Base-by-base conservation (phyloP, 768 basidiomycete genomes). In the Hortiboletus campestris region DNA sequence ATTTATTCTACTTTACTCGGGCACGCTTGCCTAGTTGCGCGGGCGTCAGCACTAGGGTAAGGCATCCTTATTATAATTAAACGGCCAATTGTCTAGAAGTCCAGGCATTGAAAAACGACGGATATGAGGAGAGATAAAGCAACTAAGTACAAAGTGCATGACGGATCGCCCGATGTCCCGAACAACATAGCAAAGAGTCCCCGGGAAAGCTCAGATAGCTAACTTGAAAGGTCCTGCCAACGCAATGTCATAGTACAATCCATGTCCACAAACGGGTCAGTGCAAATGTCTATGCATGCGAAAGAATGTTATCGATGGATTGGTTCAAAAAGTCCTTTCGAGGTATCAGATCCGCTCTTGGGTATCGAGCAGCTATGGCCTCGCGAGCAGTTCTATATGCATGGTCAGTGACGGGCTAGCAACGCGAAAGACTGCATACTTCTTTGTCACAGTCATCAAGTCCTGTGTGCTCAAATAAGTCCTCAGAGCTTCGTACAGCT, bases 371-470 rank as follows among this genome's bases (percentile, higher is more conserved):
- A 52, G 78, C 77, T 35, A 89, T 77, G 5, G 83, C 84, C 55
- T 88, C 84, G 51, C 87, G 78, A 1, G 84, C 80, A 61, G 85
- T 81, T 67, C 82, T 83, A 49, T 5, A 31, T 0, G 11, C 13
- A 9, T n/a, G 57, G 42, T 57, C 52, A 64, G 63, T 43, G 19
- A 51, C 0, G 13, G 10, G 9, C 29, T n/a, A 31, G 53, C 19
- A 20, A 44, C 9, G 39, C n/a, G 11, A 40, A 50, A 28, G 43
- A 42, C 13, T 2, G 3, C 83, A 64, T 60, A 85, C 81, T 83
- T 84, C 76, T 85, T 85, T 59, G 83, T 84, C 44, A 88, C 84
- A n/a, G 77, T 78, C 86, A 88, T 86, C 60, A 87, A 67, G 66
- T 89, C 84, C 62, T 86, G 84, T 22, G 81, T 80, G 49, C 84